Percentiles rank a stretch among this genome's conserved stretches.
Conservation (phyloP, 352 stramenopile genomes). For the Plasmopara viticola region DNA sequence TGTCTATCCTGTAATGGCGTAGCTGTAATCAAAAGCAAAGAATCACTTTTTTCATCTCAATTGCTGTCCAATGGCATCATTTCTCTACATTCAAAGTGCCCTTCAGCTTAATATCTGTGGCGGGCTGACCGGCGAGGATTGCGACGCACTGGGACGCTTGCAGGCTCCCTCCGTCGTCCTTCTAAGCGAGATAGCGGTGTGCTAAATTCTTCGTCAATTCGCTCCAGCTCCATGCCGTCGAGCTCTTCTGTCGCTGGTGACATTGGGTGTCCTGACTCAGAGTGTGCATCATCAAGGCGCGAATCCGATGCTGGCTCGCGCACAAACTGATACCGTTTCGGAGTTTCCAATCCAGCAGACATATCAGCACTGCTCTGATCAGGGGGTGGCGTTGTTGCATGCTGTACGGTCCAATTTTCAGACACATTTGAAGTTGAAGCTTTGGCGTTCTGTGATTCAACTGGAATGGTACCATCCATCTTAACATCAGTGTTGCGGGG, state of each 20-base stretch:
- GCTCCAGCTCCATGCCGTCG: slow-evolving; percentile 64
- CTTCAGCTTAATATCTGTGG: slow-evolving; percentile 49
- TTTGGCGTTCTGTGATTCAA: slow-evolving; percentile 23
- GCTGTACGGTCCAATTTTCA: slow-evolving; percentile 27
- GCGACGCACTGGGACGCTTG: slow-evolving; percentile 52
- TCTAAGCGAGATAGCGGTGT: slow-evolving; percentile 51
- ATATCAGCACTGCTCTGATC: slow-evolving; percentile 14
- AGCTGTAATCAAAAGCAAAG: too few species aligned
- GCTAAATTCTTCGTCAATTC: slow-evolving; percentile 80
- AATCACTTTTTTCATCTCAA: too few species aligned
- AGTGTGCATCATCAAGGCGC: slow-evolving; percentile 30
- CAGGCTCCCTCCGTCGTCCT: slow-evolving; percentile 49
- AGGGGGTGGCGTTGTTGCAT: slow-evolving; percentile 29
- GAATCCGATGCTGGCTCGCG: slow-evolving; percentile 59
- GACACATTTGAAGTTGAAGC: slow-evolving; percentile 7
- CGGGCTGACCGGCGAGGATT: slow-evolving; percentile 67
- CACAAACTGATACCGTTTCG: slow-evolving; percentile 74
- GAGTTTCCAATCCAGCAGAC: slow-evolving; percentile 41
- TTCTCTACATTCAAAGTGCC: not conserved
- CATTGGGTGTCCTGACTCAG: slow-evolving; percentile 21
- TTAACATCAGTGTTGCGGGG: slow-evolving; percentile 22
- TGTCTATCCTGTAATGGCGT: not conserved
- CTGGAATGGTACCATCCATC: slow-evolving; percentile 9
- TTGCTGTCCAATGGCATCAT: not conserved
- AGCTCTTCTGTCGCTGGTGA: slow-evolving; percentile 61